A percentile compares a stretch with the other conserved stretches of the same genome.
phyloP scores from a whole-genome alignment of 1,284 basidiomycete species.

The Microbotryum intermedium region DNA sequence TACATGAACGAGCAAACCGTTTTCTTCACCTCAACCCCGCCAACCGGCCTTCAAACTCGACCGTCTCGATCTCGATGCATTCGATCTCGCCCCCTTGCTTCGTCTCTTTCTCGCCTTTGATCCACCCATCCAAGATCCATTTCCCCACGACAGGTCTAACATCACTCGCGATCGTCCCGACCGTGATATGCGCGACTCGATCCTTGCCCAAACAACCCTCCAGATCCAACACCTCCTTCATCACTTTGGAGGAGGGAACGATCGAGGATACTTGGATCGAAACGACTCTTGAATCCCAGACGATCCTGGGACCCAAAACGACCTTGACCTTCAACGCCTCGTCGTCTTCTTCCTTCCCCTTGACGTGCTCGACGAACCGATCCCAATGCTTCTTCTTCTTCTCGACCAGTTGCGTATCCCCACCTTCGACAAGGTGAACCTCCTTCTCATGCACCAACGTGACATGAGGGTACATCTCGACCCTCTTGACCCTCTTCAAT shows the following conservation, averaged over 20 bases:
- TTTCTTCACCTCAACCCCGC: constrained; percentile 17
- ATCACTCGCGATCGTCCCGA: constrained; percentile 57
- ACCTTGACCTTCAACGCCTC: constrained; percentile 53
- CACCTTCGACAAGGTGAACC: constrained; percentile 39
- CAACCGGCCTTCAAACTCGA: constrained; percentile 19
- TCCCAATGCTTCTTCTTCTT: constrained; percentile 37
- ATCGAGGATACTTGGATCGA: constrained; percentile 44
- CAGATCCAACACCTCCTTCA: constrained; percentile 22
- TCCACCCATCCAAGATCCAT: constrained; percentile 54
- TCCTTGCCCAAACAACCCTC: not conserved
- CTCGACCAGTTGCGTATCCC: constrained; percentile 13
- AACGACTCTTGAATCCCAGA: constrained; percentile 77
- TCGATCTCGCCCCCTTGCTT: constrained; percentile 24
- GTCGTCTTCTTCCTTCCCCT: constrained; percentile 3
- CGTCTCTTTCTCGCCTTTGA: constrained; percentile 38
- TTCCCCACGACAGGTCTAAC: constrained; percentile 65
- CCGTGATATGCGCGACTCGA: constrained; percentile 61
- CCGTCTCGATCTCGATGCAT: constrained; percentile 10
- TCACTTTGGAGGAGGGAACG: not conserved
- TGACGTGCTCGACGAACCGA: constrained; percentile 3
- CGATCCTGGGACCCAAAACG: constrained; percentile 46
- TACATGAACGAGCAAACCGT: not conserved
- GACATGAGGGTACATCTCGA: constrained; percentile 65
- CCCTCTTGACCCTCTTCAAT: constrained; percentile 40
- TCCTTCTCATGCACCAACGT: constrained; percentile 70